Conservation (phyloP, 1,284 basidiomycete genomes). For the Fereydounia khargensis region DNA sequence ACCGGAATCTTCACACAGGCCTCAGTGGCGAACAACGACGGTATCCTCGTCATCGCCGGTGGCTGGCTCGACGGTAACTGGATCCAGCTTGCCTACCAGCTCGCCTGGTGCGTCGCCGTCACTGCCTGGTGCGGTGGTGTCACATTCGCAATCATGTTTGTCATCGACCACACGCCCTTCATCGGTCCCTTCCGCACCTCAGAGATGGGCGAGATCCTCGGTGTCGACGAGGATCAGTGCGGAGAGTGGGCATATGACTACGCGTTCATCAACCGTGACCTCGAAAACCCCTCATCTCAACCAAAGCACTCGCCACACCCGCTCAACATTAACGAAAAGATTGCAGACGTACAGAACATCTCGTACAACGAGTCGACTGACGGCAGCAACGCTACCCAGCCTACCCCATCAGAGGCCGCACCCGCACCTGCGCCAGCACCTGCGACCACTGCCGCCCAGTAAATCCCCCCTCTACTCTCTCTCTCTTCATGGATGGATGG, state of each 20-base stretch:
- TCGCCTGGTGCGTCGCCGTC: slow-evolving; percentile 73
- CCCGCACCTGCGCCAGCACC: neutral
- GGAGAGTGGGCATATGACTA: slow-evolving; percentile 62
- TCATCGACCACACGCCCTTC: slow-evolving; percentile 70
- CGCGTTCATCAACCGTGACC: slow-evolving; percentile 44
- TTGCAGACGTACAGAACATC: slow-evolving; percentile 10
- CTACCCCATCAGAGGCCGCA: neutral
- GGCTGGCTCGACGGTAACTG: slow-evolving; percentile 72
- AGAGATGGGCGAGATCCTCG: slow-evolving; percentile 75
- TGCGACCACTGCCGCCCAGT: neutral
- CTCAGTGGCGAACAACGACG: slow-evolving; percentile 73
- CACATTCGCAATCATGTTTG: slow-evolving; percentile 64
- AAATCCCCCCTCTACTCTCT: neutral
- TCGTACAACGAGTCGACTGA: slow-evolving; percentile 10
- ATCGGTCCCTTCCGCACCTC: slow-evolving; percentile 71
- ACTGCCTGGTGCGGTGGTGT: slow-evolving; percentile 64
- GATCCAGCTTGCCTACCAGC: slow-evolving; percentile 76
- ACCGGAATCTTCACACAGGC: slow-evolving; percentile 71
- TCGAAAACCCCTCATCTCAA: slow-evolving; percentile 36
- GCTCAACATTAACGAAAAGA: slow-evolving; percentile 37
- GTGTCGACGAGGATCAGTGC: slow-evolving; percentile 72
- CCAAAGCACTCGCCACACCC: slow-evolving; percentile 33
- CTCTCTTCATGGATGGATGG: neutral
- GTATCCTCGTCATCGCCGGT: slow-evolving; percentile 63
- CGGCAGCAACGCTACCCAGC: neutral